Base-by-base conservation (phyloP, 2,329 filamentous ascomycete species). In the Penicillium frequentans region DNA sequence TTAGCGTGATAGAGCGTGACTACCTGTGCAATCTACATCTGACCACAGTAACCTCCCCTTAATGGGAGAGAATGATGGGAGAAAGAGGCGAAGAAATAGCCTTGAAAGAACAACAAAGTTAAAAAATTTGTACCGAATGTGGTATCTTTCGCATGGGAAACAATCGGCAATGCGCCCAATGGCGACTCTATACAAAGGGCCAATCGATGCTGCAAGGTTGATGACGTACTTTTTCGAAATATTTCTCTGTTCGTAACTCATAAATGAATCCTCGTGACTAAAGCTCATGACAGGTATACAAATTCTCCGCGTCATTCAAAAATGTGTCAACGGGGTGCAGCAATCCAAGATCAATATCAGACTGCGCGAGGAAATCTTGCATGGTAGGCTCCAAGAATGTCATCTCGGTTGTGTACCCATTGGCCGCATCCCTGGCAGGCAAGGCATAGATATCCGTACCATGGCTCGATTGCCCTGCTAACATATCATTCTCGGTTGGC, bases 321-420 rank as follows among this genome's bases (percentile, higher is more conserved):
- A 71, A 73, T 3, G 68, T 68, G 62, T 74, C 72, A 35, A 73
- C 69, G 8, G 72, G 70, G 56, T 74, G 69, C 55, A 73, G 54
- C 50, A 72, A 55, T 2, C 71, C 70, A 33, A 74, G 47, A 56
- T 74, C 72, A 19, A 75, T 66, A 62, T 75, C 71, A 5, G 72
- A 73, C 60, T 75, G 72, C 19, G 73, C 71, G 1, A 75, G 60
- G 19, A 75, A 75, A 47, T 74, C 70, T 54, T 75, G 72, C 72
- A 75, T 73, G 8, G 72, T 75, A 23, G 73, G 73, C 49, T 75
- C 71, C 42, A 74, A 57, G 48, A 75, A 73, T 9, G 73, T 66
- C 71, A 75, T 74, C 43, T 70, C 71, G 0, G 72, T 73, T 35
- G 72, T 73, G 52, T 73, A 74, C 9, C 70, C 71, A 10, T 55